Conservation (phyloP, 2,329 filamentous ascomycete species). For the Phaeosphaeria sp. region DNA sequence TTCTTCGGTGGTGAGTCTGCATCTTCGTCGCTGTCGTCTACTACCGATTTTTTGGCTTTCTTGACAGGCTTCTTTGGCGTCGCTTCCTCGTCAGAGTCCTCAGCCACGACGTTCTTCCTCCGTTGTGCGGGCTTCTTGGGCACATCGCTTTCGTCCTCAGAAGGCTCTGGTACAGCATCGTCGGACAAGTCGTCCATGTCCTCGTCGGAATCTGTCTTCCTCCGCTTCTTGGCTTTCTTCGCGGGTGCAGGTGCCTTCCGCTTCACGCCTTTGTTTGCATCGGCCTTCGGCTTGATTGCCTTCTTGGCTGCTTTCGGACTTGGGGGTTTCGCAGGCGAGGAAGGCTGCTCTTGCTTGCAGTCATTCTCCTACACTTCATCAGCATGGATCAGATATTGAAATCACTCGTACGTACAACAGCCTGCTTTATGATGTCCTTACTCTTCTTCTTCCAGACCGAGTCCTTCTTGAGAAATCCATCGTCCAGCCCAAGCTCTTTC, state of each 20-base stretch:
- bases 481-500: slow-evolving; percentile 57
- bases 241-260: slow-evolving; percentile 35
- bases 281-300: slow-evolving; percentile 14
- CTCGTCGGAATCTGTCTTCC: slow-evolving; percentile 38
- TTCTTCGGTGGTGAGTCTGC: slow-evolving; percentile 15
- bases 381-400: background rate
- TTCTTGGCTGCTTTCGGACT: slow-evolving; percentile 35
- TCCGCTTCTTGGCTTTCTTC: slow-evolving; percentile 41
- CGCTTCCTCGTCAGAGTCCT: slow-evolving; percentile 40
- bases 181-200: slow-evolving; percentile 36
- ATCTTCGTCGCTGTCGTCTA: slow-evolving; percentile 22
- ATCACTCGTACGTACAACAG: slow-evolving; percentile 26
- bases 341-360: slow-evolving; percentile 23
- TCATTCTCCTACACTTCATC: slow-evolving; percentile 32
- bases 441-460: slow-evolving; percentile 63
- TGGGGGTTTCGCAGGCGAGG: slow-evolving; percentile 26
- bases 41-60: slow-evolving; percentile 11
- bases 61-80: slow-evolving; percentile 15
- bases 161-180: slow-evolving; percentile 16
- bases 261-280: slow-evolving; percentile 35
- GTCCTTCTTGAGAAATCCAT: slow-evolving; percentile 63
- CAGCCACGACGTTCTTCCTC: slow-evolving; percentile 32
- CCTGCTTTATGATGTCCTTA: slow-evolving; percentile 38
- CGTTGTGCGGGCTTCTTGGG: slow-evolving; percentile 32
- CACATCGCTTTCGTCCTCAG: slow-evolving; percentile 35